phyloP scores from a whole-genome alignment of 2,329 filamentous ascomycete genomes.

The Clarireedia hainanense region DNA sequence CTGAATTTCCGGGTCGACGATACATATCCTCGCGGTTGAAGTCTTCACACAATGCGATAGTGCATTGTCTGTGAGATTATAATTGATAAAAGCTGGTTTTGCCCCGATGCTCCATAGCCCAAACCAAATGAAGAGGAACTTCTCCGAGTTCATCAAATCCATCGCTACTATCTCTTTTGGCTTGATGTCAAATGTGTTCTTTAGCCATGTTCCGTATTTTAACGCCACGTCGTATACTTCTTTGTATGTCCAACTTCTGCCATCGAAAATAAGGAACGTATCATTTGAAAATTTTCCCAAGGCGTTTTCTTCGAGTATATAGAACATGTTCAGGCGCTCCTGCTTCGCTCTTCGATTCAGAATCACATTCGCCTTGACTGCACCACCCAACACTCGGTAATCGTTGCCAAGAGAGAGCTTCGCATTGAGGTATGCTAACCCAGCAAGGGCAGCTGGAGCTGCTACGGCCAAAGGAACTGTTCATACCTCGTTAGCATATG shows the following conservation, averaged over 20 bases:
- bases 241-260: conserved; percentile 63
- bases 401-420: conserved; percentile 62
- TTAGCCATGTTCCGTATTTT: conserved; percentile 70
- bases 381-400: conserved; percentile 46
- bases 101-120: conserved; percentile 79
- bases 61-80: conserved; percentile 66
- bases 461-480: conserved; percentile 46
- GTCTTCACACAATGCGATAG: conserved; percentile 67
- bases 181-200: conserved; percentile 52
- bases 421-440: conserved; percentile 72
- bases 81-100: conserved; percentile 80
- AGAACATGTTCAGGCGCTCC: conserved; percentile 66
- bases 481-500: background rate
- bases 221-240: conserved; percentile 64
- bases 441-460: conserved; percentile 55
- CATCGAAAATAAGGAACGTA: conserved; percentile 60
- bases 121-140: conserved; percentile 65
- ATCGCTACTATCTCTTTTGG: conserved; percentile 72
- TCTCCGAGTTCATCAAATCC: conserved; percentile 74
- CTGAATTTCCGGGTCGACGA: conserved; percentile 59
- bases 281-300: conserved; percentile 43
- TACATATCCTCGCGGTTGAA: conserved; percentile 56
- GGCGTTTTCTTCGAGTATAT: conserved; percentile 62
- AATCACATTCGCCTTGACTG: conserved; percentile 39
- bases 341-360: conserved; percentile 41